Evolutionary conservation across 2,329 filamentous ascomycete species (phyloP), one percentile per base, ranked within the genome.

Genomic region (Xylaria digitata): DNA sequence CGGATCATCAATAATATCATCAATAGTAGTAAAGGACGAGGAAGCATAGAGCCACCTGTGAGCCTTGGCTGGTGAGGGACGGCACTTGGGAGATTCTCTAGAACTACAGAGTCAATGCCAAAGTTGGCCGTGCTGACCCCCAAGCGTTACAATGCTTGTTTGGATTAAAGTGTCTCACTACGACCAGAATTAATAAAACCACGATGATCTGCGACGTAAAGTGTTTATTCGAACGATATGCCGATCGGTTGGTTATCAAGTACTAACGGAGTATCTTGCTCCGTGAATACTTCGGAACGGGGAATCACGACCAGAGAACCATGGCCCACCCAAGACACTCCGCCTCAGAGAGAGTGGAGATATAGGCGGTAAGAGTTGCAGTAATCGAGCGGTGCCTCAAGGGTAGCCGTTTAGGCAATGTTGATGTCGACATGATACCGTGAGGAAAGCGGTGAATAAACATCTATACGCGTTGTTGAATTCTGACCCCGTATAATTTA

Each of bases 241-340:
- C 61, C 61, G 21, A 52, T 26, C 26, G 26, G 5, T 48, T 43
- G 23, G 56, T 23, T 34, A 42, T 43, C 43, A 21, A 37, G 37
- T 50, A 13, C 23, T 26, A n/a, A 21, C 64, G 64, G 64, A 63
- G 9, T 30, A 43, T 54, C 42, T 34, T 54, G 11, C 52, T 66
- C 64, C 64, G 64, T 26, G 32, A 42, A 53, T 30, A 46, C 52
- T 7, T 42, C 26, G 3, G 21, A 26, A 57, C 43, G 21, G 52
- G 48, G 42, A 52, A 53, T 53, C 23, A 23, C 11, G 58, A 30
- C 30, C n/a, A 45, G 23, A 46, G 17, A 19, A 45, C 32, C 2
- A 9, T 6, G 23, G 8, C 23, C 40, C 13, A 40, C 23, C 40
- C 13, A 40, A 40, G 13, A 40, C 37, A 15, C 37, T 13, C 9